Conservation (phyloP, 2,329 filamentous ascomycete species). For the Colletotrichum sp. region DNA sequence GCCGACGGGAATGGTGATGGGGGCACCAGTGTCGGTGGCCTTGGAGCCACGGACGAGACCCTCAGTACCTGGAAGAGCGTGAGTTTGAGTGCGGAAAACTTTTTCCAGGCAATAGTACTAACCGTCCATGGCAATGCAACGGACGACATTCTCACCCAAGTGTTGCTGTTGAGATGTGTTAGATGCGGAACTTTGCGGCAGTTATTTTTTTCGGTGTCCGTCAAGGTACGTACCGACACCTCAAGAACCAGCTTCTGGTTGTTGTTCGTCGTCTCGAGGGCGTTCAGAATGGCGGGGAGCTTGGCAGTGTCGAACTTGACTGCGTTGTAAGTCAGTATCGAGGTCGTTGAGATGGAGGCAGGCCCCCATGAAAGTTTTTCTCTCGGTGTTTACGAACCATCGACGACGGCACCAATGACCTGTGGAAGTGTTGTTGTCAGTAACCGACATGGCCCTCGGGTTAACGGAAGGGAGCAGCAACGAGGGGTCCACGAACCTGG, state of each 20-base stretch:
- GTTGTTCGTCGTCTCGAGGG: constrained; percentile 88
- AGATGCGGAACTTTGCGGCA: constrained; percentile 28
- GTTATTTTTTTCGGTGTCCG: neutral
- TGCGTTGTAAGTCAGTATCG: constrained; percentile 41
- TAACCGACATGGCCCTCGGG: constrained; percentile 12
- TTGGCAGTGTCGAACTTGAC: constrained; percentile 97
- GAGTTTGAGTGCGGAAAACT: constrained; percentile 22
- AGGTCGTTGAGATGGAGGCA: neutral
- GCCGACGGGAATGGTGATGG: constrained; percentile 97
- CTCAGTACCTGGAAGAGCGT: constrained; percentile 79
- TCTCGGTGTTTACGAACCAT: constrained; percentile 70
- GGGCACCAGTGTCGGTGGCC: constrained; percentile 86
- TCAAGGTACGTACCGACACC: constrained; percentile 76
- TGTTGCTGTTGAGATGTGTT: constrained; percentile 77
- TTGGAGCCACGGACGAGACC: constrained; percentile 94
- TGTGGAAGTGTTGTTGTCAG: constrained; percentile 68
- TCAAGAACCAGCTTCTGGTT: constrained; percentile 95
- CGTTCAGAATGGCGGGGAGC: constrained; percentile 97
- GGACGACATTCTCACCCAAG: constrained; percentile 98
- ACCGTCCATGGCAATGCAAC: constrained; percentile 99
- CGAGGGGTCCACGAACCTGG: constrained; percentile 56
- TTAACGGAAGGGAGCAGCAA: neutral
- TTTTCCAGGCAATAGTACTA: constrained; percentile 43
- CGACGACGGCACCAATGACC: constrained; percentile 99
- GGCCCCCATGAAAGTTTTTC: constrained; percentile 1